Evolutionary conservation across 352 stramenopile species (phyloP), one percentile per base, ranked within the genome.

Genomic region (Pythium phragmiticola): DNA sequence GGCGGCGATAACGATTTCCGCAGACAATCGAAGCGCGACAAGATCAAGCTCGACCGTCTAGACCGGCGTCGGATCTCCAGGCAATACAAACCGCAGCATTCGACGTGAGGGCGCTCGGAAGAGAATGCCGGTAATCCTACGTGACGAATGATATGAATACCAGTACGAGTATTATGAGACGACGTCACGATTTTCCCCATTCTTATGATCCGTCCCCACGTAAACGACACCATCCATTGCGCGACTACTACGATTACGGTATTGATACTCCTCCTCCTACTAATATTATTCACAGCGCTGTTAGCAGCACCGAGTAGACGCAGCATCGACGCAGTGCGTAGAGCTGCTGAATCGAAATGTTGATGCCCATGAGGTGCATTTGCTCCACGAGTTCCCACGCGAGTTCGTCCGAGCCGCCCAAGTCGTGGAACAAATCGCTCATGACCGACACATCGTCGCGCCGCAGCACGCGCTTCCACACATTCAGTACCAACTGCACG

Each of bases 1-100:
- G 86, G 83, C 43, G 86, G 86, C 13, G 86, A 94, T 41, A 80
- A 58, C 41, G 68, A 92, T 34, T 92, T 94, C 33, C 78, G 63
- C 30, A 82, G 86, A 8, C 69, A 70, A 11, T 90, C 82, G 0
- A 76, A 77, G 17, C 80, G 84, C 9, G 50, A 69, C 14, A 87
- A 87, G 45, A 83, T 80, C 34, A 75, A 74, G 19, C 58, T 84
- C 13, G 73, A 77, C 41, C 78, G 75, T 0, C 56, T 75, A 26
- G 56, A 75, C 28, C 78, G 82, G 59, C 78, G 69, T 63, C 60
- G 71, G 48, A 60, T 89, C 13, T 73, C 76, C 36, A 73, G 65
- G 23, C 68, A 85, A 58, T 91, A 86, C 60, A 73, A 75, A 49
- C 72, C 76, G 30, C 43, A 46, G 8, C 60, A 55, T 34, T 36